A percentile compares a stretch with the other conserved stretches of the same genome.
phyloP scores from a whole-genome alignment of 345 rosid species.

The Diplotaxis tenuifolia region DNA sequence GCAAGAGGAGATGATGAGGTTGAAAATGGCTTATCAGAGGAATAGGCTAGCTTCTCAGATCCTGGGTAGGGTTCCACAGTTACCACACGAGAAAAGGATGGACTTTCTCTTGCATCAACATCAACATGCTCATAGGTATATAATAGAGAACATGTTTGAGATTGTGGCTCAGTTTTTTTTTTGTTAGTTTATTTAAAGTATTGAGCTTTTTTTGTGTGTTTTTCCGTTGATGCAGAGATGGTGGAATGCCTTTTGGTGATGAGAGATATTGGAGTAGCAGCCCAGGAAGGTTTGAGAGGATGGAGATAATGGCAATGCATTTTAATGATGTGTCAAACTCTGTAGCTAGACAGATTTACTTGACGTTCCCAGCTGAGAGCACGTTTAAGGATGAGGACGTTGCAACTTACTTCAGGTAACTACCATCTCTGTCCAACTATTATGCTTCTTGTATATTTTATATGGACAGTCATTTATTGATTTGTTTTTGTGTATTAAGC shows the following conservation, averaged over 20 bases:
- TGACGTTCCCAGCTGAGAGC: slow-evolving; percentile 97
- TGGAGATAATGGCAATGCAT: slow-evolving; percentile 55
- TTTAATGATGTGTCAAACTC: slow-evolving; percentile 65
- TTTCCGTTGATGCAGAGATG: slow-evolving; percentile 21
- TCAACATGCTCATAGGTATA: slow-evolving; percentile 33
- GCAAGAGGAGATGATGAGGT: slow-evolving; percentile 57
- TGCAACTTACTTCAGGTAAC: slow-evolving; percentile 83
- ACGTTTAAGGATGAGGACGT: slow-evolving; percentile 92
- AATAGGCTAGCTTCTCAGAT: slow-evolving; percentile 68
- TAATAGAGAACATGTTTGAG: not conserved
- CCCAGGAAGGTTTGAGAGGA: slow-evolving; percentile 45
- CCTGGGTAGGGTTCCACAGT: slow-evolving; percentile 36
- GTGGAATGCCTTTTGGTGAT: slow-evolving; percentile 48
- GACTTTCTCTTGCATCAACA: slow-evolving; percentile 32
- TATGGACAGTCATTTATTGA: not conserved
- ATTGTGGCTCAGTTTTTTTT: not conserved
- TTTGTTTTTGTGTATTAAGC: slow-evolving; percentile 44
- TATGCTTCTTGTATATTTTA: not conserved
- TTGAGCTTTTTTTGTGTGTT: slow-evolving; percentile 19
- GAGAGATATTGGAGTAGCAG: slow-evolving; percentile 57
- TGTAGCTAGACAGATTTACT: slow-evolving; percentile 80
- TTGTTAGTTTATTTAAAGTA: not conserved
- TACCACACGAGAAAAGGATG: slow-evolving; percentile 25
- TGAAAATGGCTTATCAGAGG: slow-evolving; percentile 48
- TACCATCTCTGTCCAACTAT: slow-evolving; percentile 6